Base-by-base conservation (phyloP, 2,329 filamentous ascomycete species). In the Amauroascus niger region DNA sequence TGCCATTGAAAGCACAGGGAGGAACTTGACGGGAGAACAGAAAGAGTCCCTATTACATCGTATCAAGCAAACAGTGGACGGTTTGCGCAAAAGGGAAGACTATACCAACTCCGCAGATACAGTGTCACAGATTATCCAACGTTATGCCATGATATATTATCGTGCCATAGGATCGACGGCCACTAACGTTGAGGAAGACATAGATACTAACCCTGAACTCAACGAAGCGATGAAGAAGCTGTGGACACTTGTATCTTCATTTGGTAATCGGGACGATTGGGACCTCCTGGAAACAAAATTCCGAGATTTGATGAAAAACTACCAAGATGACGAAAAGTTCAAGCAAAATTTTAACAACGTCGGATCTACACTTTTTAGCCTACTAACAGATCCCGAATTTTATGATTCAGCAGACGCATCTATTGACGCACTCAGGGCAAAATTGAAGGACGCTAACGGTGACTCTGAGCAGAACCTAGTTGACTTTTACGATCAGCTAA, bases 91-190 rank as follows among this genome's bases (percentile, higher is more conserved):
- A 63, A 82, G 86, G 49, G 80, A 78, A 6, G 88, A 95, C 66
- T 97, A 97, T 66, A 82, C 85, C 0, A 83, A 90, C 46, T 95
- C 90, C 0, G 88, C 95, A 0, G 88, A 87, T 0, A 88, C 83
- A 0, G 69, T 97, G 30, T 81, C 86, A 0, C 70, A 83, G 6
- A 75, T 97, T 5, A 76, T 96, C 54, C 81, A 88, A 64, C 81
- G 84, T 40, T 95, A 95, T 67, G 84, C 87, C 8, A 74, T 81
- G 57, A 76, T 83, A 8, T 96, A 96, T 66, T 87, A 88, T 0
- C 81, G 82, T 33, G 84, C 83, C 0, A 79, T 83, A 0, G 79
- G 84, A 52, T 80, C 88, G 46, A 79, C 87, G 0, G 74, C 83
- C 1, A 76, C 81, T 22, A 79, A 80, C 1, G 79, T 84, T 0